Conservation (phyloP, 352 stramenopile species). For the Globisporangium perplexum region DNA sequence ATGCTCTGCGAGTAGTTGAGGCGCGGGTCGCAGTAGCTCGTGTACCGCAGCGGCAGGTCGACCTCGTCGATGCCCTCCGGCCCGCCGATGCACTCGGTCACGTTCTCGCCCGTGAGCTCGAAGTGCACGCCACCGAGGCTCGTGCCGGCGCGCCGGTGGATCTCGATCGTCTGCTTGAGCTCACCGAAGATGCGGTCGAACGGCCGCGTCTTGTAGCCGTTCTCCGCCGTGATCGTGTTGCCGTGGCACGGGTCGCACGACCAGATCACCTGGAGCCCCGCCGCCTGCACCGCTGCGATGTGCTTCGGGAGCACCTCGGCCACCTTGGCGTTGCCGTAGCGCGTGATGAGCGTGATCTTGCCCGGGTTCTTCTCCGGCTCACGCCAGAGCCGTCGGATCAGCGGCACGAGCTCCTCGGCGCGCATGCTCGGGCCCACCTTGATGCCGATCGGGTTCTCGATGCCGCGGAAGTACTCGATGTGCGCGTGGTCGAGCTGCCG, state of each 20-base stretch:
- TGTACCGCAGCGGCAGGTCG: conserved; percentile 92
- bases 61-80: conserved; percentile 92
- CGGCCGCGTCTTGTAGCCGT: conserved; percentile 95
- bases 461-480: conserved; percentile 97
- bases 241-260: conserved; percentile 95
- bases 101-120: conserved; percentile 98
- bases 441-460: conserved; percentile 98
- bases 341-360: conserved; percentile 97
- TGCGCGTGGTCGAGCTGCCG: conserved; percentile 96
- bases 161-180: conserved; percentile 96
- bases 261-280: conserved; percentile 95
- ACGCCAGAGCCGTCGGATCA: conserved; percentile 96
- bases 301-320: conserved; percentile 92
- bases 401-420: conserved; percentile 91
- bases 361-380: conserved; percentile 89
- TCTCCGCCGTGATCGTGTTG: conserved; percentile 97
- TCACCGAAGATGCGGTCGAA: conserved; percentile 97
- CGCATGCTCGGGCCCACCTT: conserved; percentile 97
- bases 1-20: conserved; percentile 98
- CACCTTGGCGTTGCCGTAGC: conserved; percentile 95
- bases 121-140: conserved; percentile 94
- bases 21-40: conserved; percentile 96
- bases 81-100: conserved; percentile 98
- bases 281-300: conserved; percentile 94
- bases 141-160: conserved; percentile 93